Conservation (phyloP, 441 rosid genomes). For the Flueggea neowawraea region DNA sequence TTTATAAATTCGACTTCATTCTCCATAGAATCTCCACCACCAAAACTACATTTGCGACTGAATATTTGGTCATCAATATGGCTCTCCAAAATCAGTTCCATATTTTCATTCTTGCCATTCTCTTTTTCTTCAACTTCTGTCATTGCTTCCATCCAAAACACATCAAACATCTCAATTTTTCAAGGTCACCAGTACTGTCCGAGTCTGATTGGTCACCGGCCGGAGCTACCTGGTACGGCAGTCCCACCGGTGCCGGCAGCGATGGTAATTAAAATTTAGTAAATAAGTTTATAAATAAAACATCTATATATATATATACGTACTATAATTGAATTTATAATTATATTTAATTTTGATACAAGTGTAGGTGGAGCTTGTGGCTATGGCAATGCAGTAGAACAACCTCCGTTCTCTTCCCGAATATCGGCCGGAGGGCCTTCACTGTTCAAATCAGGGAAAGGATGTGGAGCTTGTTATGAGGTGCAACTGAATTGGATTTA, state of each 20-base stretch:
- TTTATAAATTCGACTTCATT: constrained; percentile 21
- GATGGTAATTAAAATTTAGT: constrained; percentile 35
- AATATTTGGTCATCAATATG: constrained; percentile 6
- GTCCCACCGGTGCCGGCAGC: constrained; percentile 53
- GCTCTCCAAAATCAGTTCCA: constrained; percentile 8
- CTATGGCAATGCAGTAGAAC: constrained; percentile 22
- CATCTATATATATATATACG: too few species aligned
- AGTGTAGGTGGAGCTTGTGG: constrained; percentile 53
- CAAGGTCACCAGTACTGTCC: constrained; percentile 15
- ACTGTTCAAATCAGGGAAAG: constrained; percentile 38
- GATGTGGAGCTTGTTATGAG: constrained; percentile 52
- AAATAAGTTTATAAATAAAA: too few species aligned
- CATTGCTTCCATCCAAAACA: constrained; percentile 28
- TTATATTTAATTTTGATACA: neutral
- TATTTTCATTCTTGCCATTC: constrained; percentile 5
- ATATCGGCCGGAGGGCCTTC: constrained; percentile 48
- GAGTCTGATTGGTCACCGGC: constrained; percentile 48
- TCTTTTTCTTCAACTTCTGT: constrained; percentile 20
- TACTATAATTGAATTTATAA: neutral
- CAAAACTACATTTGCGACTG: neutral
- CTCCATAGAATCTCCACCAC: constrained; percentile 7
- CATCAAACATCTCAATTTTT: constrained; percentile 23
- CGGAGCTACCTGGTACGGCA: constrained; percentile 76
- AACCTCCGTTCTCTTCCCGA: constrained; percentile 32
- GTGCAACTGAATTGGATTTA: constrained; percentile 3